A percentile compares a stretch with the other conserved stretches of the same genome.
These are phyloP conservation scores for Cryptosporidium tyzzeri DNA, from an alignment of 169 alveolate species.

Conservation along the genomic window DNA sequence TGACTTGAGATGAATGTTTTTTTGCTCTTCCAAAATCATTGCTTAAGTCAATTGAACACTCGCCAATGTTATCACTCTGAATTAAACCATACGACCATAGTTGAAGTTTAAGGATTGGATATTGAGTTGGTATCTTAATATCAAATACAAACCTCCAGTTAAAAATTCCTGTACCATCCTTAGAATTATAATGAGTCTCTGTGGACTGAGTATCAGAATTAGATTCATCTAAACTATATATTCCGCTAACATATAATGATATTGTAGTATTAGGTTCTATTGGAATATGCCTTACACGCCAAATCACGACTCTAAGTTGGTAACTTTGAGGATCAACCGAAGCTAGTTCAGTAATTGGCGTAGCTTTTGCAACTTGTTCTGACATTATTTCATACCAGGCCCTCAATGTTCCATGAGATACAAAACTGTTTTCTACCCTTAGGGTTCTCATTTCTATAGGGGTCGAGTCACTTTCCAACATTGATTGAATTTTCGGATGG, in stretches of 20 bases:
- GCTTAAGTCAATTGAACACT: conserved; percentile 85
- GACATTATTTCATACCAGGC: conserved; percentile 90
- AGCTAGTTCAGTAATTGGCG: conserved; percentile 85
- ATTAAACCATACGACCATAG: conserved; percentile 82
- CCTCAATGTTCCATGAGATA: conserved; percentile 89
- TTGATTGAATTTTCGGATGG: conserved; percentile 83
- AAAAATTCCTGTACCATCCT: conserved; percentile 89
- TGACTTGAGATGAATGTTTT: conserved; percentile 77
- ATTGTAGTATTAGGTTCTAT: conserved; percentile 87
- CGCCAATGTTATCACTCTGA: conserved; percentile 88
- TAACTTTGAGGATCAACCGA: conserved; percentile 88
- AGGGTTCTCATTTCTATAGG: conserved; percentile 77
- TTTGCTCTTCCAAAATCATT: conserved; percentile 86
- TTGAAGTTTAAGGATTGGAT: conserved; percentile 87
- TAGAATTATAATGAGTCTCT: conserved; percentile 90
- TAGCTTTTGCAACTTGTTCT: conserved; percentile 85
- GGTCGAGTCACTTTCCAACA: conserved; percentile 84
- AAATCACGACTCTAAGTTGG: conserved; percentile 89
- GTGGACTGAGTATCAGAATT: conserved; percentile 85
- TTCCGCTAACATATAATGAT: conserved; percentile 88
- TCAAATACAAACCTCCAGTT: conserved; percentile 91
- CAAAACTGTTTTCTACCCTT: conserved; percentile 53
- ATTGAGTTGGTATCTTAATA: conserved; percentile 88
- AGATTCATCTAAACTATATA: conserved; percentile 84
- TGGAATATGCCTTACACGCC: conserved; percentile 89